Evolutionary conservation across 2,329 filamentous ascomycete species (phyloP).

Genomic region (Cadophora sp.): DNA sequence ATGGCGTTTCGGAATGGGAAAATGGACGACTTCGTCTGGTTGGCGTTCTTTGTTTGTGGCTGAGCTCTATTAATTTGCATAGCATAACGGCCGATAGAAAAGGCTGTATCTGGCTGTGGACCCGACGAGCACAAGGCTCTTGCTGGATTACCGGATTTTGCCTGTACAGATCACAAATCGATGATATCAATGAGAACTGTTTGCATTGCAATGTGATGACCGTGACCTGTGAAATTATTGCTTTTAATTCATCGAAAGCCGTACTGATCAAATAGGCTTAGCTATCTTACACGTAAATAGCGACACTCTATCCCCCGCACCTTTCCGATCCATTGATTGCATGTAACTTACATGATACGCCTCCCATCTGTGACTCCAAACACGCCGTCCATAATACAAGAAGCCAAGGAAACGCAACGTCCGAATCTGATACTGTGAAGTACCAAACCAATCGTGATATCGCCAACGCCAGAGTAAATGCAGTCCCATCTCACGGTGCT

Average conservation of each 20-base stretch:
- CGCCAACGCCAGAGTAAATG: slow-evolving; percentile 12
- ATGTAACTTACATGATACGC: slow-evolving; percentile 17
- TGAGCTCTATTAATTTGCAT: slow-evolving; percentile 5
- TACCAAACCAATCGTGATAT: slow-evolving; percentile 1
- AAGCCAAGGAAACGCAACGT: slow-evolving; percentile 10
- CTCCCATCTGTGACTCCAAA: slow-evolving; percentile 18
- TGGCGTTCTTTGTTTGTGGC: slow-evolving; percentile 3
- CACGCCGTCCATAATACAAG: slow-evolving; percentile 16
- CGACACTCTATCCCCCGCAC: neutral
- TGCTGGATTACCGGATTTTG: slow-evolving; percentile 1
- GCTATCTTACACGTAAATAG: slow-evolving; percentile 20
- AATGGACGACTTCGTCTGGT: neutral
- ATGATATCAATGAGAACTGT: neutral
- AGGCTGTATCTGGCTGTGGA: slow-evolving; percentile 1
- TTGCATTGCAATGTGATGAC: neutral
- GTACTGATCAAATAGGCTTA: slow-evolving; percentile 6
- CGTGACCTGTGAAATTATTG: neutral
- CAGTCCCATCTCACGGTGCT: slow-evolving; percentile 14
- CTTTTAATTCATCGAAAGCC: slow-evolving; percentile 10
- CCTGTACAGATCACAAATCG: slow-evolving; percentile 14
- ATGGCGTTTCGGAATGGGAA: slow-evolving; percentile 1
- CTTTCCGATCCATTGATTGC: slow-evolving; percentile 5
- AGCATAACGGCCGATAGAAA: neutral
- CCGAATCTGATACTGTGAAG: neutral
- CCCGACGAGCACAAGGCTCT: neutral